Evolutionary conservation across 2,329 filamentous ascomycete genomes (phyloP).

Genomic region (Plectosphaerella sp.): DNA sequence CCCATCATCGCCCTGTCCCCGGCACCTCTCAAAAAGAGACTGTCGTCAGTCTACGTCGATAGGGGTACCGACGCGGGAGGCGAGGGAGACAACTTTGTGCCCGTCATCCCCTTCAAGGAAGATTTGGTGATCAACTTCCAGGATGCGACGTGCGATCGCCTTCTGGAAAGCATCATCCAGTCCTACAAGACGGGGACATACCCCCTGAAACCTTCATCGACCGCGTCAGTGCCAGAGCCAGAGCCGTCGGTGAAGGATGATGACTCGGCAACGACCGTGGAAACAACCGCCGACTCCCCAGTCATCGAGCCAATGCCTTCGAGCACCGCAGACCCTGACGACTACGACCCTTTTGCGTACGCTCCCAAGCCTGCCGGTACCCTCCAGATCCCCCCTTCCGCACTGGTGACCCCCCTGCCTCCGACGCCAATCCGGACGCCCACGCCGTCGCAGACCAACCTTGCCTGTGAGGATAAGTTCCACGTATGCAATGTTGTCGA

Average conservation of each 20-base stretch:
- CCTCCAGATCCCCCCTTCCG: background rate
- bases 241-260: conserved; percentile 5
- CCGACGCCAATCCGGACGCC: conserved; percentile 41
- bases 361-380: background rate
- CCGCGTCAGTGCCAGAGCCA: background rate
- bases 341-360: conserved; percentile 45
- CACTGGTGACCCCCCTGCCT: conserved; percentile 24
- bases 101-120: conserved; percentile 49
- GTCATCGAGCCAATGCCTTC: background rate
- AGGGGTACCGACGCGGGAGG: conserved; percentile 30
- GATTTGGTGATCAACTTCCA: conserved; percentile 53
- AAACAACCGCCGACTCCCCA: background rate
- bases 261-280: conserved; percentile 4
- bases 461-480: conserved; percentile 30
- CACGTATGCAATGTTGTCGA: conserved; percentile 36
- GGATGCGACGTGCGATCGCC: conserved; percentile 31
- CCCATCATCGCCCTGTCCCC: conserved; percentile 22
- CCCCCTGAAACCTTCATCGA: conserved; percentile 15
- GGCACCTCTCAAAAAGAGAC: conserved; percentile 16
- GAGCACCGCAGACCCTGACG: conserved; percentile 19
- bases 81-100: conserved; percentile 14
- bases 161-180: conserved; percentile 42
- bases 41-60: conserved; percentile 28
- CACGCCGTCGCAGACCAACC: conserved; percentile 2
- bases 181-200: conserved; percentile 37